A percentile compares a stretch with the other conserved stretches of the same genome.
Conservation (phyloP, 164 flowering plant species). For the Vitis riparia region DNA sequence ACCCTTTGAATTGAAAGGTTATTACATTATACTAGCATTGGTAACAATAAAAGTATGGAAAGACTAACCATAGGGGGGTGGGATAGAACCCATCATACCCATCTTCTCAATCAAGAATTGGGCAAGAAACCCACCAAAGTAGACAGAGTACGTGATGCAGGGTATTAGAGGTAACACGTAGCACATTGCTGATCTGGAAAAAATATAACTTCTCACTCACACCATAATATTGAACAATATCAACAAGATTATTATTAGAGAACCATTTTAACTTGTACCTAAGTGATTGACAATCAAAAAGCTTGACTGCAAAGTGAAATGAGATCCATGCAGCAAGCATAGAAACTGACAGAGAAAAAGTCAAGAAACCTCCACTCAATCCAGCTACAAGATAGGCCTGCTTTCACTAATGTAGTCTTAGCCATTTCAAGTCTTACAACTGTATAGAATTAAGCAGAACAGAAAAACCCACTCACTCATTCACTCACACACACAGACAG, state of each 20-base stretch:
- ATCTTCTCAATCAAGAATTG: conserved; percentile 92
- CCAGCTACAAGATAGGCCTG: conserved; percentile 84
- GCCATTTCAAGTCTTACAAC: conserved; percentile 7
- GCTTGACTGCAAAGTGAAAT: conserved; percentile 39
- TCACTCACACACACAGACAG: not conserved
- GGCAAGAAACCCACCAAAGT: conserved; percentile 81
- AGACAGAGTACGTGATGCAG: conserved; percentile 59
- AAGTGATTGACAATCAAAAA: conserved; percentile 49
- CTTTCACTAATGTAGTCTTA: conserved; percentile 18
- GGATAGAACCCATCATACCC: conserved; percentile 97
- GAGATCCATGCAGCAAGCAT: conserved; percentile 78
- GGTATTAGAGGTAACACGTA: conserved; percentile 72
- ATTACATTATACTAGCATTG: not conserved
- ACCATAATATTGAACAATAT: not conserved
- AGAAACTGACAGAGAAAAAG: conserved; percentile 49
- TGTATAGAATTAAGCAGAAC: not conserved
- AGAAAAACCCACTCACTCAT: not conserved
- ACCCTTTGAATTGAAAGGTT: not conserved
- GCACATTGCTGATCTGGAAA: conserved; percentile 62
- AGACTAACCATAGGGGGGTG: conserved; percentile 91
- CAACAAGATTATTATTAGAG: not conserved
- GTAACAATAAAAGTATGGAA: conserved; percentile 7
- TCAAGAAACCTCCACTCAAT: conserved; percentile 86
- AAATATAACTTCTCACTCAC: conserved; percentile 9
- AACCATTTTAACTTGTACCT: conserved; percentile 41